Evolutionary conservation across 1,139 yeast species (phyloP).

Genomic region (Geotrichum fermentans): DNA sequence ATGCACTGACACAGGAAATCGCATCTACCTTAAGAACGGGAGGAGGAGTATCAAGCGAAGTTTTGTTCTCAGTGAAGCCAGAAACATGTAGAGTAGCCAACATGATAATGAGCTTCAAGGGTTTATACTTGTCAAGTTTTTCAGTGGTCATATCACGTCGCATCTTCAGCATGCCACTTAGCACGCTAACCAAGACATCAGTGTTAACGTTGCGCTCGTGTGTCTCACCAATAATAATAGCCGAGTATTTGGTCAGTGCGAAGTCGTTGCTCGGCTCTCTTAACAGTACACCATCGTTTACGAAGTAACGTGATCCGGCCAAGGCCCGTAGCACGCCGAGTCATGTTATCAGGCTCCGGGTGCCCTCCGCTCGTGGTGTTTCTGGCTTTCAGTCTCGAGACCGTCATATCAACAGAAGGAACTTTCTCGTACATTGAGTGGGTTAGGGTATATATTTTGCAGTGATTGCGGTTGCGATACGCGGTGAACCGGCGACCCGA

Average conservation of each 20-base stretch:
- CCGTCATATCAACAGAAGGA: no score
- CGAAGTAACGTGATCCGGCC: no score
- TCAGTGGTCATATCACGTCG: conserved; percentile 49
- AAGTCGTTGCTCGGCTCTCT: conserved; percentile 91
- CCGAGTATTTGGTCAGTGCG: conserved; percentile 71
- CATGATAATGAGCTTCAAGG: conserved; percentile 62
- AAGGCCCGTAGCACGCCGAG: no score
- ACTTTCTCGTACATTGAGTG: no score
- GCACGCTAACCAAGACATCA: conserved; percentile 89
- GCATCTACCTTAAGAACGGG: conserved; percentile 91
- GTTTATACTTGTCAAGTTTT: conserved; percentile 42
- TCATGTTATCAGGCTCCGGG: no score
- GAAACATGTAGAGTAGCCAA: conserved; percentile 93
- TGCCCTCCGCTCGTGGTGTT: no score
- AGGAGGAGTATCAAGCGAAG: conserved; percentile 71
- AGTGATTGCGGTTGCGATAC: no score
- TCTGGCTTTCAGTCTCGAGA: no score
- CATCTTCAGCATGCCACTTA: conserved; percentile 74
- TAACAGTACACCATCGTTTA: conserved; percentile 96
- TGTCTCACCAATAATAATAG: conserved; percentile 90
- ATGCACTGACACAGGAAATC: conserved; percentile 88
- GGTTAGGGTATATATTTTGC: no score
- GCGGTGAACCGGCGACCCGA: no score
- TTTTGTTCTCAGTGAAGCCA: conserved; percentile 79
- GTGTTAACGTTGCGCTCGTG: conserved; percentile 95